phyloP scores from a whole-genome alignment of 441 rosid genomes.

The Pelargonium australe region DNA sequence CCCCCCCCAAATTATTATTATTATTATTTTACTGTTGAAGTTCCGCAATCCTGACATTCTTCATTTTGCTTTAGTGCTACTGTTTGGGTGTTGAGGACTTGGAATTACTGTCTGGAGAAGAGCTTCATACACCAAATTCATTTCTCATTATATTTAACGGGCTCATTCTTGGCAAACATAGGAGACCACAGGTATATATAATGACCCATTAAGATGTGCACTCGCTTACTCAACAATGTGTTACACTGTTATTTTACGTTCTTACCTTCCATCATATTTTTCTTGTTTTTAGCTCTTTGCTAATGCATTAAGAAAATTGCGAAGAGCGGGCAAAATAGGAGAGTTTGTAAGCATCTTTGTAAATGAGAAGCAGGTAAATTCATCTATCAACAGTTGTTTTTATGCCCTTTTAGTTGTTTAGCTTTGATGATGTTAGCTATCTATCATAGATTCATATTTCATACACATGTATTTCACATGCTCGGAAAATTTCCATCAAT shows the following conservation, averaged over 20 bases:
- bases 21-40: background rate
- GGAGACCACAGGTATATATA: slow-evolving; percentile 71
- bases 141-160: slow-evolving; percentile 82
- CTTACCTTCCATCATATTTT: slow-evolving; percentile 5
- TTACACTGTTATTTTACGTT: slow-evolving; percentile 14
- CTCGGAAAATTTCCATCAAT: too few relatives aligned
- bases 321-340: slow-evolving; percentile 88
- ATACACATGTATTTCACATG: too few relatives aligned
- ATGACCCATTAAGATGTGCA: slow-evolving; percentile 4
- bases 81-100: slow-evolving; percentile 81
- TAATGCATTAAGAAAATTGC: slow-evolving; percentile 61
- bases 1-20: too few relatives aligned
- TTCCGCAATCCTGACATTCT: slow-evolving; percentile 1
- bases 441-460: too few relatives aligned
- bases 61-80: slow-evolving; percentile 51
- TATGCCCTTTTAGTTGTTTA: background rate
- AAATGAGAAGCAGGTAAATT: slow-evolving; percentile 86
- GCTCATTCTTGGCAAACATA: slow-evolving; percentile 88
- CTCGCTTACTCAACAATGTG: slow-evolving; percentile 7
- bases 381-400: slow-evolving; percentile 6
- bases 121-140: slow-evolving; percentile 81
- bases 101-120: slow-evolving; percentile 77
- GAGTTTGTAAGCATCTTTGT: slow-evolving; percentile 85
- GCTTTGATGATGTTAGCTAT: background rate
- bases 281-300: slow-evolving; percentile 54